phyloP scores from a whole-genome alignment of 2,329 filamentous ascomycete species.

The Ceratocystis colombiana region DNA sequence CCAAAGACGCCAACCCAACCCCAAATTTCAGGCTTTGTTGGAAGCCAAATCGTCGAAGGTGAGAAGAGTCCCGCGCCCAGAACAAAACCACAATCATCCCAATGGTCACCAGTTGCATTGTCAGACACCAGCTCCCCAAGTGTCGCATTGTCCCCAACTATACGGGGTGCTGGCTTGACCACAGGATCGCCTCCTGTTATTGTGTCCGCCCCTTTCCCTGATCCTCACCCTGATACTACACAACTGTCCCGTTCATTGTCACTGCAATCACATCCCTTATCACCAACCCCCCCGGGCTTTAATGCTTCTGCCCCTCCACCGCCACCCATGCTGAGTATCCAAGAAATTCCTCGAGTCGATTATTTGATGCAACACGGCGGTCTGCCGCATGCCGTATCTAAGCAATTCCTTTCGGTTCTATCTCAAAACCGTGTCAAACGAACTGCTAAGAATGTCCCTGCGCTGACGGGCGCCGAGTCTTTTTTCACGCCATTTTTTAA shows the following conservation, averaged over 20 bases:
- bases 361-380: conserved; percentile 88
- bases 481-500: conserved; percentile 76
- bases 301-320: conserved; percentile 55
- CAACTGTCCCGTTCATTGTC: conserved; percentile 29
- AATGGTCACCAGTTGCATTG: conserved; percentile 16
- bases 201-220: not conserved
- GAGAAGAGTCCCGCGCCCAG: conserved; percentile 24
- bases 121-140: conserved; percentile 14
- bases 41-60: conserved; percentile 23
- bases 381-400: conserved; percentile 59
- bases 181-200: conserved; percentile 33
- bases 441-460: conserved; percentile 51
- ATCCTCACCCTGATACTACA: conserved; percentile 22
- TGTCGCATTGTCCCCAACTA: conserved; percentile 3
- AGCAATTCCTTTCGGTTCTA: conserved; percentile 58
- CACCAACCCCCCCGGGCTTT: conserved; percentile 35
- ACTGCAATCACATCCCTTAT: not conserved
- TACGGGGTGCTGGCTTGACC: conserved; percentile 28
- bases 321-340: conserved; percentile 59
- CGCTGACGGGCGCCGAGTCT: conserved; percentile 56
- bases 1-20: conserved; percentile 51
- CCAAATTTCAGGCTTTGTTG: conserved; percentile 35
- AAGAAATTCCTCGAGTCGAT: conserved; percentile 73
- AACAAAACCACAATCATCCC: conserved; percentile 4
- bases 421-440: conserved; percentile 43